Percentiles rank a stretch among this genome's conserved stretches.
Conservation (phyloP, 352 stramenopile species). For the Pythium aristosporum region DNA sequence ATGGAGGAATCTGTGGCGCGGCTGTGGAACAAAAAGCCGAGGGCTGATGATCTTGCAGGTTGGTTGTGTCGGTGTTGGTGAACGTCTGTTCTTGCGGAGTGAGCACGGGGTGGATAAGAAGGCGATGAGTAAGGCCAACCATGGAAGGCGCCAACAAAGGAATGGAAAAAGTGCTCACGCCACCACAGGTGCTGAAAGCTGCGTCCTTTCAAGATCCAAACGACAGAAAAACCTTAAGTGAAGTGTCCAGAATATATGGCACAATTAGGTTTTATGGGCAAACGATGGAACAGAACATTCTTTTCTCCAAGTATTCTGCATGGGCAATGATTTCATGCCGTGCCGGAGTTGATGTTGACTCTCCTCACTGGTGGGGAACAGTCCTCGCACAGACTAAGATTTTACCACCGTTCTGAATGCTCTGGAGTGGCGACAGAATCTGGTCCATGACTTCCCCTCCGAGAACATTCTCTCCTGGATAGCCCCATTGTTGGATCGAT, state of each 20-base stretch:
- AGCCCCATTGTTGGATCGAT: neutral
- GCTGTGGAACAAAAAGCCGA: neutral
- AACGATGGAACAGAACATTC: constrained; percentile 6
- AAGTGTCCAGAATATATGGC: neutral
- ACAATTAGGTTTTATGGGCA: constrained; percentile 1
- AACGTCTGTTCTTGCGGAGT: constrained; percentile 17
- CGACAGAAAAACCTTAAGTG: constrained; percentile 15
- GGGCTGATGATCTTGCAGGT: neutral
- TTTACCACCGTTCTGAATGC: neutral
- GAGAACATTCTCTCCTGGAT: constrained; percentile 4
- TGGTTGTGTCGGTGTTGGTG: neutral
- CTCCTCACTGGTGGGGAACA: neutral
- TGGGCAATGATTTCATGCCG: neutral
- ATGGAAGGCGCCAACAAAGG: constrained; percentile 10
- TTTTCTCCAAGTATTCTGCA: neutral
- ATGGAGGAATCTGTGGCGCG: neutral
- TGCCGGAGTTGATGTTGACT: neutral
- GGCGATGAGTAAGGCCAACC: neutral
- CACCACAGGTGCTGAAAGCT: constrained; percentile 2
- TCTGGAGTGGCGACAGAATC: constrained; percentile 1
- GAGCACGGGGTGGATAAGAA: constrained; percentile 5
- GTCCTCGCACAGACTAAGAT: constrained; percentile 13
- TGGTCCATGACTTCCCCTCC: neutral
- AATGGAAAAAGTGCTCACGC: constrained; percentile 17
- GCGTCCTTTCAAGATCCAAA: constrained; percentile 18